Base-by-base conservation (phyloP, 2,329 filamentous ascomycete genomes). In the Nemania sp. region DNA sequence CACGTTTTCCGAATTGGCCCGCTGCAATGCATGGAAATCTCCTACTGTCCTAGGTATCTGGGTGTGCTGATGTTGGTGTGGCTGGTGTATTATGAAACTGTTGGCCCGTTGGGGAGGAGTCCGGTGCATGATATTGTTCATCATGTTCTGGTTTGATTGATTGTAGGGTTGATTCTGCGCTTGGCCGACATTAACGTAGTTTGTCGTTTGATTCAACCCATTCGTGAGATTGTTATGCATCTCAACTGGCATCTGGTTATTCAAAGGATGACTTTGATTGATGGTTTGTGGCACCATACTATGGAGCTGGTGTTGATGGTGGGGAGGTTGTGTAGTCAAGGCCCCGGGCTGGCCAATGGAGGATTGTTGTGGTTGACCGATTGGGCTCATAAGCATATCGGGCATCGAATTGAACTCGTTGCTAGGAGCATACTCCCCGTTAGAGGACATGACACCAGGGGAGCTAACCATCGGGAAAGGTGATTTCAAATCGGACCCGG, bases 341-440 rank as follows among this genome's bases (percentile, higher is more conserved):
- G 74, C 55, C 6, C 74, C 73, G 43, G 77, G 74, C 51, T 80
- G 80, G 15, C 78, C 73, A 7, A 81, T 72, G 1, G 77, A 62
- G 18, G 79, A 74, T 59, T 79, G 79, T 8, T 78, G 75, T 7
- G 73, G 72, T 56, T 79, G 80, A 32, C 81, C 80, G 60, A 87
- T 78, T 0, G 84, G 83, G 41, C 80, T 86, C 80, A 88, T 85
- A 45, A 86, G 81, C 77, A 88, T 84, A 7, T 88, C 86, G 1
- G 84, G 78, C 69, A 88, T 85, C 10, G 84, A 77, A 22, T 79
- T 81, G 58, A 84, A 88, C 2, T 83, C 82, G 43, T 78, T 77
- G 59, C 86, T 77, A 61, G 85, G 82, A 2, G 81, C 72, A 68
- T 86, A 86, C 4, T 88, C 87, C 64, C 84, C 79, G 0, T 69